These are phyloP conservation scores for Diplotaxis tenuifolia DNA, from an alignment of 345 rosid species.

Conservation along the genomic window DNA sequence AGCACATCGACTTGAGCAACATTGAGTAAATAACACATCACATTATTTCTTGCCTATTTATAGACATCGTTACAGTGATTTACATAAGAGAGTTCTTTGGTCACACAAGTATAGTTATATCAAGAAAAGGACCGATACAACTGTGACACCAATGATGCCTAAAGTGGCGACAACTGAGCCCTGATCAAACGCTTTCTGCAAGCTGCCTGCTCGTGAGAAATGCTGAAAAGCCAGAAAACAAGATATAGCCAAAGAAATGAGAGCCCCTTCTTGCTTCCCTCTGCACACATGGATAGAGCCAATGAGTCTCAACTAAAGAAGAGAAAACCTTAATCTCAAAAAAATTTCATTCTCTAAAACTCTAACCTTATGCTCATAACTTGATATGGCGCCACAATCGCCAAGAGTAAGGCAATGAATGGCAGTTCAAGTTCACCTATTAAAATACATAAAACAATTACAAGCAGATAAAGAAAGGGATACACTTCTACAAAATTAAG, in stretches of 20 bases:
- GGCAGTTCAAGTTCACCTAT: slow-evolving; percentile 93
- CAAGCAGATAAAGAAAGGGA: neutral
- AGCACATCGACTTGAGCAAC: neutral
- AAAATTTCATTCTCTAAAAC: slow-evolving; percentile 14
- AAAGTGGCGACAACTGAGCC: slow-evolving; percentile 75
- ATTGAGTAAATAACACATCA: neutral
- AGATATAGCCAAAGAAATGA: slow-evolving; percentile 55
- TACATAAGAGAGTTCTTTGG: slow-evolving; percentile 38
- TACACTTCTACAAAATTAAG: neutral
- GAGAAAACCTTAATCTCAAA: neutral
- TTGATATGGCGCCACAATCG: slow-evolving; percentile 69
- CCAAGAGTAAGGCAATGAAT: slow-evolving; percentile 63
- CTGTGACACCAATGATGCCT: slow-evolving; percentile 52
- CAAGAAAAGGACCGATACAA: slow-evolving; percentile 45
- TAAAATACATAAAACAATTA: neutral
- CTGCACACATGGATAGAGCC: slow-evolving; percentile 44
- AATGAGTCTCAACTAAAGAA: slow-evolving; percentile 7
- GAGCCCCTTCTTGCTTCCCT: slow-evolving; percentile 69
- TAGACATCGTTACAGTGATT: slow-evolving; percentile 23
- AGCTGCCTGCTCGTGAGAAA: slow-evolving; percentile 66
- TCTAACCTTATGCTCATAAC: slow-evolving; percentile 61
- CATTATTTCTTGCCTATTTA: slow-evolving; percentile 28
- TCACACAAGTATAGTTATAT: slow-evolving; percentile 20
- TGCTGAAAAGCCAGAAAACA: slow-evolving; percentile 87
- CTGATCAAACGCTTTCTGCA: slow-evolving; percentile 69